phyloP scores from a whole-genome alignment of 306 rosid species.

The Mucuna pruriens region DNA sequence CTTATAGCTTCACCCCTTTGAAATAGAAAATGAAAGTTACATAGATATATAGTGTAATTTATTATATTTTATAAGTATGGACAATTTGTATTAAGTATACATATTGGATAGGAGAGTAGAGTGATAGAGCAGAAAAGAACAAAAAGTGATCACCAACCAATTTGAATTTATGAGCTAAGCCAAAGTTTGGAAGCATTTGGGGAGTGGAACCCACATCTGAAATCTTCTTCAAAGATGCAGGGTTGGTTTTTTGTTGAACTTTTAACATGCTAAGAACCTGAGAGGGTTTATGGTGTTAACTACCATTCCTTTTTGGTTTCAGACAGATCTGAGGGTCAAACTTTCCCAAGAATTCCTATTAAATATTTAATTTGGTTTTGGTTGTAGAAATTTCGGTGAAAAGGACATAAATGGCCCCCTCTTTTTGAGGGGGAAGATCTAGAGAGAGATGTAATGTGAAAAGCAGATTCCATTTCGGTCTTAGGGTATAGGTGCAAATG shows the following conservation, averaged over 20 bases:
- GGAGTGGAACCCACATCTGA: slow-evolving; percentile 55
- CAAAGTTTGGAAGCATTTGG: slow-evolving; percentile 51
- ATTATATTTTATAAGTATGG: slow-evolving; percentile 8
- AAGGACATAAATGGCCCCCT: slow-evolving; percentile 46
- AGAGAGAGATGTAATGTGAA: slow-evolving; percentile 25
- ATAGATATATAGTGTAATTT: background rate
- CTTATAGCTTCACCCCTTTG: background rate
- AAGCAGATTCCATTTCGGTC: slow-evolving; percentile 52
- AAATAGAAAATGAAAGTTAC: slow-evolving; percentile 10
- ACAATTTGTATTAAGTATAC: slow-evolving; percentile 21
- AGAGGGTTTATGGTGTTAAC: slow-evolving; percentile 47
- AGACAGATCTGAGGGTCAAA: slow-evolving; percentile 60
- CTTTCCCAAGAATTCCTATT: slow-evolving; percentile 37
- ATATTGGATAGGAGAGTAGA: slow-evolving; percentile 4
- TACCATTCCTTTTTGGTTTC: slow-evolving; percentile 50
- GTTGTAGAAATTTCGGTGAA: slow-evolving; percentile 64
- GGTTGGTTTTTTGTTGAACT: background rate
- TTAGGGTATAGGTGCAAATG: slow-evolving; percentile 29
- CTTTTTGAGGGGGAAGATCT: background rate
- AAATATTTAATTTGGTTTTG: slow-evolving; percentile 39
- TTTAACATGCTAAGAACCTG: slow-evolving; percentile 55
- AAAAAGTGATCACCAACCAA: slow-evolving; percentile 53
- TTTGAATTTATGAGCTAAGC: slow-evolving; percentile 66
- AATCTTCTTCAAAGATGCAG: background rate
- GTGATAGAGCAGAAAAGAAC: slow-evolving; percentile 30